phyloP scores from a whole-genome alignment of 2,329 filamentous ascomycete genomes.

The Neofusicoccum kwambonambiense region DNA sequence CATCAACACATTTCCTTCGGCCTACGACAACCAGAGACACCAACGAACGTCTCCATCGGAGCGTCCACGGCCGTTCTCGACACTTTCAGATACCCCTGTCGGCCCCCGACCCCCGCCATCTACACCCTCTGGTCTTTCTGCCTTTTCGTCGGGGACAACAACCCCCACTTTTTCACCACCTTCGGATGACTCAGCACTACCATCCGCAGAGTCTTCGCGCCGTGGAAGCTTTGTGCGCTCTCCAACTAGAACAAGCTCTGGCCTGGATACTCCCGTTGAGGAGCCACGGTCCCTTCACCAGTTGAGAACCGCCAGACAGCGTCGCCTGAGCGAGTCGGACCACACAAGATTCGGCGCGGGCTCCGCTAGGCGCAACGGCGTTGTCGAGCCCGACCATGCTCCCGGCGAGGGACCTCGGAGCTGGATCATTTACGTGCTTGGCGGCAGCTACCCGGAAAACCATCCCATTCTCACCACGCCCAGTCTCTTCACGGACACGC shows the following conservation, averaged over 20 bases:
- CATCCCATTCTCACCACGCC: conserved; percentile 69
- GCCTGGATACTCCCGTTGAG: conserved; percentile 44
- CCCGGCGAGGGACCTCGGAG: conserved; percentile 60
- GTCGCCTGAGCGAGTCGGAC: conserved; percentile 60
- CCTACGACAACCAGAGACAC: conserved; percentile 55
- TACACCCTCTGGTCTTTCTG: conserved; percentile 58
- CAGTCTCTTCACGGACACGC: conserved; percentile 68
- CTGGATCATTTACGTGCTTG: conserved; percentile 72
- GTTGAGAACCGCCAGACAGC: conserved; percentile 48
- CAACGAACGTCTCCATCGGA: conserved; percentile 44
- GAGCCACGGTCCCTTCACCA: conserved; percentile 31
- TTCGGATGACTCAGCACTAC: conserved; percentile 36
- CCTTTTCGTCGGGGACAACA: conserved; percentile 53
- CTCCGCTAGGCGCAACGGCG: conserved; percentile 61
- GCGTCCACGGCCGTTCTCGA: conserved; percentile 42
- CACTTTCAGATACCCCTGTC: conserved; percentile 55
- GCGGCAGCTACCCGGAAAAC: conserved; percentile 67
- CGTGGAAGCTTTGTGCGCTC: conserved; percentile 40
- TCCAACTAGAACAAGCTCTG: conserved; percentile 31
- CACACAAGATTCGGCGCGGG: conserved; percentile 62
- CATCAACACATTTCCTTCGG: conserved; percentile 47
- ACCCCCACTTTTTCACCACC: conserved; percentile 33
- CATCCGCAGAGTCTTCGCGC: conserved; percentile 37
- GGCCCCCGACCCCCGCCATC: conserved; percentile 63
- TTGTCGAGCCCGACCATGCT: conserved; percentile 57